phyloP scores from a whole-genome alignment of 163 green algal genomes.

The Scenedesmus sp. region DNA sequence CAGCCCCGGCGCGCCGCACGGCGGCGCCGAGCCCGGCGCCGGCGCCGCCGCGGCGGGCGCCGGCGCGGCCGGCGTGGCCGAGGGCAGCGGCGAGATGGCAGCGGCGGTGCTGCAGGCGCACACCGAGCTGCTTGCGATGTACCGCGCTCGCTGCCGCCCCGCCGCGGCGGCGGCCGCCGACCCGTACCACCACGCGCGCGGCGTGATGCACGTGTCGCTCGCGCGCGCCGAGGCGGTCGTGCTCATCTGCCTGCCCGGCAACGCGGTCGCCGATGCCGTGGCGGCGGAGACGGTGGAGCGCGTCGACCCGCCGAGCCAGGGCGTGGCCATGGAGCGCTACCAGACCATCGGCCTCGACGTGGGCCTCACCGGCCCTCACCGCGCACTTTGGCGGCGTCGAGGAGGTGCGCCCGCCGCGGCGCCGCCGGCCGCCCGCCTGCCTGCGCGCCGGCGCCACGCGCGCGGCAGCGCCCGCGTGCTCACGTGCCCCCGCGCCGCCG shows the following conservation, averaged over 20 bases:
- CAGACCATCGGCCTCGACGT: constrained; percentile 46
- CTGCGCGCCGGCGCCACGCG: too few species aligned
- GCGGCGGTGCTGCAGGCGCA: constrained; percentile 41
- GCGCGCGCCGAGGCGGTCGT: constrained; percentile 29
- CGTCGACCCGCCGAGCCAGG: constrained; percentile 33
- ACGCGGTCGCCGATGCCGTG: constrained; percentile 27
- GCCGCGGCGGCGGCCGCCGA: constrained; percentile 3
- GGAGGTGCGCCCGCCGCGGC: constrained; percentile 16
- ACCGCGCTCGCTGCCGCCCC: constrained; percentile 26
- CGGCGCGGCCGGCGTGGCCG: neutral
- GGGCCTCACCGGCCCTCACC: constrained; percentile 7
- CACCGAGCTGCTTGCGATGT: constrained; percentile 38
- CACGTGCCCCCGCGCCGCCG: too few species aligned
- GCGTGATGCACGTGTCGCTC: constrained; percentile 37
- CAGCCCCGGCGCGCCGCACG: neutral
- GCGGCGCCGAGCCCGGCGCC: neutral
- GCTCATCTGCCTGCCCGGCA: constrained; percentile 43
- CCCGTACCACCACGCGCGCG: constrained; percentile 13
- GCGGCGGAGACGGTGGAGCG: constrained; percentile 17
- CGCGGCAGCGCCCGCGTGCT: too few species aligned
- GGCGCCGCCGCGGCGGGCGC: neutral
- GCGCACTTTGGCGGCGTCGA: constrained; percentile 44
- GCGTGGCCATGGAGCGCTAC: constrained; percentile 44
- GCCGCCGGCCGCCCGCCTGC: too few species aligned
- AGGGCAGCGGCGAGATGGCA: constrained; percentile 18